Evolutionary conservation across 495 filamentous ascomycete species (phyloP).

Genomic region (Penicillium antarcticum): DNA sequence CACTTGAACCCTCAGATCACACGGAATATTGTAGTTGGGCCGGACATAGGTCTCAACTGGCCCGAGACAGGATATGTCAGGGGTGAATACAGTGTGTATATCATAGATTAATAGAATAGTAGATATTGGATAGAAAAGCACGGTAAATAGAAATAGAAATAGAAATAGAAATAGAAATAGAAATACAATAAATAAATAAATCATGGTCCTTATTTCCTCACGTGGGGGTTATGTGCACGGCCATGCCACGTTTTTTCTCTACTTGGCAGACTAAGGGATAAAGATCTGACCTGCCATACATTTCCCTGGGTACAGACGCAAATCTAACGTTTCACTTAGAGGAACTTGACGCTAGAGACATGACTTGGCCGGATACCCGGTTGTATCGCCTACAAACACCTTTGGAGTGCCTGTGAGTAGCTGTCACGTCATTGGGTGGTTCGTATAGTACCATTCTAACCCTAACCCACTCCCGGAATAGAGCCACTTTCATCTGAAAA

Average conservation of each 20-base stretch:
- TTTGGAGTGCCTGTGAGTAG: neutral
- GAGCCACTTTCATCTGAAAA: constrained; percentile 5
- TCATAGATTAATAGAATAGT: no score
- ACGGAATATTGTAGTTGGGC: constrained; percentile 11
- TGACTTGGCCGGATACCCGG: neutral
- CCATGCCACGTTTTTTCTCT: constrained; percentile 15
- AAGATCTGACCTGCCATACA: constrained; percentile 24
- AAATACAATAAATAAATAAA: no score
- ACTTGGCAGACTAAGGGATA: constrained; percentile 31
- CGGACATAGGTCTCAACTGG: constrained; percentile 14
- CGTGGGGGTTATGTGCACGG: constrained; percentile 10
- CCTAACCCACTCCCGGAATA: constrained; percentile 14
- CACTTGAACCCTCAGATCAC: neutral
- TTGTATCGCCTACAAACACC: constrained; percentile 15
- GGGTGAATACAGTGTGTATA: no score
- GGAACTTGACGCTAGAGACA: neutral
- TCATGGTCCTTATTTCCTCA: constrained; percentile 10
- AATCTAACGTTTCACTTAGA: neutral
- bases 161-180: no score
- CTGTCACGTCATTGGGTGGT: constrained; percentile 9
- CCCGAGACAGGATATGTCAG: constrained; percentile 16
- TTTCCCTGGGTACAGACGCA: neutral
- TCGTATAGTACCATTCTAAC: constrained; percentile 12
- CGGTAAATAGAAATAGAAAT: no score
- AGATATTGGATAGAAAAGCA: no score